Conservation (phyloP, 305 asterid genomes). For the Fraxinus sp. region DNA sequence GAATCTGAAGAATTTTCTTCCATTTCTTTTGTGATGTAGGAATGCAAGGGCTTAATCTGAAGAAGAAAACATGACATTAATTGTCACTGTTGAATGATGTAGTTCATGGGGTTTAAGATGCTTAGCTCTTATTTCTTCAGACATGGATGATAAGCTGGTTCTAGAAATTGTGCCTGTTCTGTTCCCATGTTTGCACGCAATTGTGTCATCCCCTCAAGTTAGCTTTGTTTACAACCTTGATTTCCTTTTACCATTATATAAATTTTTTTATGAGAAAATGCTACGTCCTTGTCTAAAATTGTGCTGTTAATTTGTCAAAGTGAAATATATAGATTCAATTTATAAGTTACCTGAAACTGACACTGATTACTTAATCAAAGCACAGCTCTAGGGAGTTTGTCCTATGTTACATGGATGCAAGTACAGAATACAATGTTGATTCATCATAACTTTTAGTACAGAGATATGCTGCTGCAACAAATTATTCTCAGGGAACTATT, state of each 20-base stretch:
- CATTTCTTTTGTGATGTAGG: too few relatives aligned
- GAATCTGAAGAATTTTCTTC: too few relatives aligned
- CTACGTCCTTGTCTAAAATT: constrained; percentile 16
- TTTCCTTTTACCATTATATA: constrained; percentile 2
- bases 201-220: constrained; percentile 92
- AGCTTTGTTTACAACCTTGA: constrained; percentile 28
- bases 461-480: neutral
- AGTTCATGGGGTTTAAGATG: constrained; percentile 94
- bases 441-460: neutral
- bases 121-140: constrained; percentile 79
- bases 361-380: neutral
- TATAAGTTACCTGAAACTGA: neutral
- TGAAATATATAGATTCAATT: neutral
- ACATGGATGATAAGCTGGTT: constrained; percentile 90
- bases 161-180: constrained; percentile 71
- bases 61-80: neutral
- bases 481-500: neutral
- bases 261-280: constrained; percentile 4
- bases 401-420: neutral
- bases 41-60: too few relatives aligned
- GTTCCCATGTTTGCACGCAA: constrained; percentile 74
- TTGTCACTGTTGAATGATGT: constrained; percentile 30
- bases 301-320: neutral
- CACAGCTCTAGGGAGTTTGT: neutral
- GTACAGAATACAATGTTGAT: neutral